Evolutionary conservation across 2,329 filamentous ascomycete genomes (phyloP).

Genomic region (Hypomyces rosellus): DNA sequence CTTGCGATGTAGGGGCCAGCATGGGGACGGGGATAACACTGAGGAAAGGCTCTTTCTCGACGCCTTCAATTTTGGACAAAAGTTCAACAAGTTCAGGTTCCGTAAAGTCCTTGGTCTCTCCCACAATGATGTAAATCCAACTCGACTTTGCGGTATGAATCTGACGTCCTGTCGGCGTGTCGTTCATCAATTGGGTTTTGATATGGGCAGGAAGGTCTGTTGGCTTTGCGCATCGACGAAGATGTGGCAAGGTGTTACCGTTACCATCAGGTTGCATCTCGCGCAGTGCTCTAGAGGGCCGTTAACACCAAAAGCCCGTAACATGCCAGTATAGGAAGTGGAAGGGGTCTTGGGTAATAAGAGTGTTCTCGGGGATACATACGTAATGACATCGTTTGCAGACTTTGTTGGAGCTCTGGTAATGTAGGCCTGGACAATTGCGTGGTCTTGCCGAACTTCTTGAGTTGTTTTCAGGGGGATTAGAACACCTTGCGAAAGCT

Average conservation of each 20-base stretch:
- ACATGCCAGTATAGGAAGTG: too few relatives aligned
- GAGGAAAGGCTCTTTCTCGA: slow-evolving; percentile 50
- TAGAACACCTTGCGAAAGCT: slow-evolving; percentile 42
- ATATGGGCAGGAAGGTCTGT: slow-evolving; percentile 61
- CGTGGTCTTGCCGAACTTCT: slow-evolving; percentile 54
- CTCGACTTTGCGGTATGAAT: slow-evolving; percentile 55
- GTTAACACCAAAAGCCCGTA: slow-evolving; percentile 12
- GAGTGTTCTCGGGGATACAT: not conserved
- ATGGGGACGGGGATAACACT: slow-evolving; percentile 63
- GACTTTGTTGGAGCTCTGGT: slow-evolving; percentile 65
- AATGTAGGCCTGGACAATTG: slow-evolving; percentile 58
- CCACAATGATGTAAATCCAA: slow-evolving; percentile 54
- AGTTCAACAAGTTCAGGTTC: slow-evolving; percentile 45
- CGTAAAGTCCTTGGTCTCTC: slow-evolving; percentile 45
- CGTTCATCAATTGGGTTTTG: slow-evolving; percentile 55
- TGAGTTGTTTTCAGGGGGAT: slow-evolving; percentile 60
- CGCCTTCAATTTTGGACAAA: slow-evolving; percentile 43
- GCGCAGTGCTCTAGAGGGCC: slow-evolving; percentile 43
- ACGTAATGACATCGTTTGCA: slow-evolving; percentile 66
- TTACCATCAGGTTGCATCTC: slow-evolving; percentile 52
- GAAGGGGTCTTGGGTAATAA: not conserved
- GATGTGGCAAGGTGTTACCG: slow-evolving; percentile 61
- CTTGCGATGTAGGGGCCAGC: slow-evolving; percentile 66
- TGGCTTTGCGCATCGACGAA: slow-evolving; percentile 70
- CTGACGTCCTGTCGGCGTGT: slow-evolving; percentile 45